These are phyloP conservation scores for Yamadazyma pseudoaaseri DNA, from an alignment of 1,139 yeast species.

Conservation along the genomic window DNA sequence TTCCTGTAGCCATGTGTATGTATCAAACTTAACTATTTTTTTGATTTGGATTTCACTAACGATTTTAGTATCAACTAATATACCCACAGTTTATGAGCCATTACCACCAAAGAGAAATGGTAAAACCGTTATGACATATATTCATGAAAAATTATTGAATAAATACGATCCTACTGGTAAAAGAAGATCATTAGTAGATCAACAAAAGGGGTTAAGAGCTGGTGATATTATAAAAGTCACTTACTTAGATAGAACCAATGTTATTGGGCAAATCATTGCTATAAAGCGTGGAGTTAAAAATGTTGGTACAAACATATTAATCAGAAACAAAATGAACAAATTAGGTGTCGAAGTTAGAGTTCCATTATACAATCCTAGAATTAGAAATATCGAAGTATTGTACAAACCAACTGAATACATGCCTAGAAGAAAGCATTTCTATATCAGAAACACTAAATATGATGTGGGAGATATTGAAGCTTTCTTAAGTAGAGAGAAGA, in stretches of 20 bases:
- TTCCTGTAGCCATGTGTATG: conserved; percentile 6
- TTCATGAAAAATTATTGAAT: conserved; percentile 49
- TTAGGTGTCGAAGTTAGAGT: conserved; percentile 80
- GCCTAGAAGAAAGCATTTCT: conserved; percentile 79
- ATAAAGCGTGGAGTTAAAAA: conserved; percentile 61
- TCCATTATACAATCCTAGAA: conserved; percentile 74
- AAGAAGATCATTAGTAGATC: conserved; percentile 62
- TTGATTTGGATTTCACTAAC: conserved; percentile 3
- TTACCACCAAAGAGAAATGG: conserved; percentile 54
- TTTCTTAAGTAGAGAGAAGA: conserved; percentile 25
- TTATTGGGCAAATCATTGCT: conserved; percentile 75
- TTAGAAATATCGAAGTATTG: conserved; percentile 71
- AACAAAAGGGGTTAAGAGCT: conserved; percentile 56
- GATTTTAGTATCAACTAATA: conserved; percentile 13
- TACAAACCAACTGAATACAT: conserved; percentile 70
- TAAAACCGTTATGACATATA: conserved; percentile 42
- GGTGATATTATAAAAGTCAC: conserved; percentile 83
- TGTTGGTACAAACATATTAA: conserved; percentile 66
- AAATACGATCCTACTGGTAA: conserved; percentile 73
- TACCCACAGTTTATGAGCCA: conserved; percentile 50
- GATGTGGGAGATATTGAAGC: conserved; percentile 79
- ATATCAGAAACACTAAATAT: conserved; percentile 77
- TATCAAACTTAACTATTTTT: conserved; percentile 9
- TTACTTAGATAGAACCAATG: conserved; percentile 66
- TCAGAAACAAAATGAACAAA: conserved; percentile 77